Evolutionary conservation across 1,284 basidiomycete species (phyloP), one percentile per base, ranked within the genome.

Genomic region (Apiotrichum akiyoshidainum): DNA sequence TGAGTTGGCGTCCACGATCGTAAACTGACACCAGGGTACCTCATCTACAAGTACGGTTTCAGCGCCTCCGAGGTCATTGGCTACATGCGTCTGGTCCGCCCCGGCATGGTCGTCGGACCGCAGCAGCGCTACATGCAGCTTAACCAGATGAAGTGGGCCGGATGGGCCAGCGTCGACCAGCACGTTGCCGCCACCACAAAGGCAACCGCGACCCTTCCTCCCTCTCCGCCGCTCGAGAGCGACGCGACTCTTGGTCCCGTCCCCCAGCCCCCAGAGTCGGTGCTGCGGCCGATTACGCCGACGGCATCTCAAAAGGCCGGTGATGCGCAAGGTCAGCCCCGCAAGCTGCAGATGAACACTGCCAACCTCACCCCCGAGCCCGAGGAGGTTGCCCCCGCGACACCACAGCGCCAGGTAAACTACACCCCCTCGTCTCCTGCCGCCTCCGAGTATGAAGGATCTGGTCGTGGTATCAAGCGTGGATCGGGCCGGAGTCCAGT

Each of bases 11-110:
- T n/a, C 17, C 12, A 16, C 11, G 19, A 8, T 16, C 41, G 13
- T 2, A 56, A 56, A 48, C 65, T 69, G 70, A 75, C 56, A 22
- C 16, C 61, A 80, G 96, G 96, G 4, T 99, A 98, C 81, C 83
- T 99, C 57, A 90, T 97, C 66, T 99, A 96, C 90, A 97, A 96
- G 80, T 94, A 98, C 71, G 90, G 90, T n/a, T 99, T 99, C 74
- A 92, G 92, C n/a, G 94, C 95, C 0, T 86, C 87, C 57, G 96
- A 99, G 79, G 94, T 88, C 11, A 99, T 99, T 61, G 96, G 89
- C 0, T 98, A 93, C 78, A 99, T 99, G 96, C 87, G 96, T 22
- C 89, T 99, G 65, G 87, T 97, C 63, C 86, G 95, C 45, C 96
- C 95, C 0, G 78, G 78, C 2, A 93, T 92, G 74, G 94, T 98